Base-by-base conservation (phyloP, 768 basidiomycete genomes). In the Dacryopinax spathularia region DNA sequence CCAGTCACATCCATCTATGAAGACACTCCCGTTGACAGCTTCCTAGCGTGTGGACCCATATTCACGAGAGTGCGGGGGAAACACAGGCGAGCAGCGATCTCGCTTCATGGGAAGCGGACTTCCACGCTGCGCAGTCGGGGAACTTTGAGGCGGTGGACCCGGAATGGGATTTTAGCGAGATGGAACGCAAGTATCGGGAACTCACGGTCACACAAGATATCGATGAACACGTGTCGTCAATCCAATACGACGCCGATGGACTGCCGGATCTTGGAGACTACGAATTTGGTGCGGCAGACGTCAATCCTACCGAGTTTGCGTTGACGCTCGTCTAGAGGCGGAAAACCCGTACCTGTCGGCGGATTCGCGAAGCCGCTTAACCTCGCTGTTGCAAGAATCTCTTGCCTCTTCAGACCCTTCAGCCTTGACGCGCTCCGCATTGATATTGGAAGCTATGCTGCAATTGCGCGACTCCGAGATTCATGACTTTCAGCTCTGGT, bases 81-180 rank as follows among this genome's bases (percentile, higher is more conserved):
- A 7, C 48, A 63, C 27, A 34, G 61, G 37, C 66, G 63, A 35
- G 25, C 2, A 85, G 84, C 71, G 86, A 89, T 64, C 72, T 88
- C 63, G 82, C 84, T 1, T 85, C 84, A 72, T 91, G 89, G 89
- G 90, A 91, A 72, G 81, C 87, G 5, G 84, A 91, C 71, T 87
- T 91, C 66, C 85, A 86, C 70, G 84, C 89, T 65, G 75, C 89
- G 39, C 88, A 85, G 64, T 81, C 86, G 33, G 84, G 88, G 22
- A 75, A 76, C 29, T n/a, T n/a, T n/a, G n/a, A n/a, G n/a, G n/a
- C n/a, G n/a, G n/a, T n/a, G n/a, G 84, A 85, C 33, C 72, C 82
- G 1, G 83, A 85, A n/a, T 72, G 76, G 62, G 87, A 87, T 69
- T 70, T 83, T 59, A 82, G 83, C 16, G 73, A 75, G 82, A 81